Evolutionary conservation across 352 stramenopile genomes (phyloP).

Genomic region (Plasmopara halstedii): DNA sequence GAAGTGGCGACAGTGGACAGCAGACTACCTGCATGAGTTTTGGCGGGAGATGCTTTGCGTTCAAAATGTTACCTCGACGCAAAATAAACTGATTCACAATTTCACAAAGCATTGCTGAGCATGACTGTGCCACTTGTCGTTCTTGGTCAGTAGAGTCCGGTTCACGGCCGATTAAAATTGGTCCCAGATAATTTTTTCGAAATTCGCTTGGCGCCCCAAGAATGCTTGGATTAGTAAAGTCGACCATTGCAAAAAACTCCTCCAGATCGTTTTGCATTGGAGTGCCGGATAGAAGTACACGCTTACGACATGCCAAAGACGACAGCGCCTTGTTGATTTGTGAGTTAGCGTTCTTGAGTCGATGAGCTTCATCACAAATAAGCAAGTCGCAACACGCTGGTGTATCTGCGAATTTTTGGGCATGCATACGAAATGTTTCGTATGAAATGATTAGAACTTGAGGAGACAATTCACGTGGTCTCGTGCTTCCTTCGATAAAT

Average conservation of each 20-base stretch:
- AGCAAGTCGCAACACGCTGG: constrained; percentile 90
- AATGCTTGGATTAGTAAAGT: constrained; percentile 85
- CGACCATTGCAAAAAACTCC: constrained; percentile 98
- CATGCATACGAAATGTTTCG: constrained; percentile 92
- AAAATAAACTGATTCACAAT: constrained; percentile 99
- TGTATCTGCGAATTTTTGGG: constrained; percentile 83
- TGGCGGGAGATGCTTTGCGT: constrained; percentile 96
- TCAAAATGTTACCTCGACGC: constrained; percentile 96
- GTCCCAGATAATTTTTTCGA: constrained; percentile 86
- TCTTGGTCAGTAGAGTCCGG: constrained; percentile 85
- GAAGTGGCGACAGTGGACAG: constrained; percentile 93
- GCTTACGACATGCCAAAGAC: constrained; percentile 79
- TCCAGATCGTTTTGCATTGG: constrained; percentile 99
- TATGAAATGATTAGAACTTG: constrained; percentile 86
- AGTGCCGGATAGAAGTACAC: constrained; percentile 95
- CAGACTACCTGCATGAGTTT: constrained; percentile 99
- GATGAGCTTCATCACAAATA: constrained; percentile 98
- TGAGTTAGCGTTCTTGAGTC: constrained; percentile 97
- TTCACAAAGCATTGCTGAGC: constrained; percentile 92
- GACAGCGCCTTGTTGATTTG: constrained; percentile 84
- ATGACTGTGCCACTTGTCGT: constrained; percentile 61
- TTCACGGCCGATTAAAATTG: constrained; percentile 86
- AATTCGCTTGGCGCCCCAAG: constrained; percentile 86
- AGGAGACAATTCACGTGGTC: constrained; percentile 37
- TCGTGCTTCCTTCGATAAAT: constrained; percentile 79